Conservation (phyloP, 2,329 filamentous ascomycete species). For the Colletotrichum musicola region DNA sequence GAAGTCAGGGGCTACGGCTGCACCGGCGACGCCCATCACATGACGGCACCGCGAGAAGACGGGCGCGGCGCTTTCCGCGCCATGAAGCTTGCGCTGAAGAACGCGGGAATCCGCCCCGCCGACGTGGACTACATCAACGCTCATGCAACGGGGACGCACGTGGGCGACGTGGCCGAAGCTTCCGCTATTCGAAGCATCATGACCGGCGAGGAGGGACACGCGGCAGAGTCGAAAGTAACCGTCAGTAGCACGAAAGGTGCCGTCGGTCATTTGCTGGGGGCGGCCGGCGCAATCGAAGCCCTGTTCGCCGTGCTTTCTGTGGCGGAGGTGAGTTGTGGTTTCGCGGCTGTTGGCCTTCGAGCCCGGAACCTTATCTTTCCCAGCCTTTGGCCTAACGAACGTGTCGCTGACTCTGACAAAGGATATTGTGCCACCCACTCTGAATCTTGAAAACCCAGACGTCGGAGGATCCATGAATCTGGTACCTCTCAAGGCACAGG, state of each 20-base stretch:
- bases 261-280: slow-evolving; percentile 90
- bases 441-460: slow-evolving; percentile 80
- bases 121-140: slow-evolving; percentile 94
- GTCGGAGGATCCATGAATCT: slow-evolving; percentile 86
- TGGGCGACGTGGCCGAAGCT: slow-evolving; percentile 92
- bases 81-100: slow-evolving; percentile 85
- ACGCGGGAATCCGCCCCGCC: slow-evolving; percentile 76
- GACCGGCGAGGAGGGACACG: slow-evolving; percentile 77
- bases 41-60: slow-evolving; percentile 89
- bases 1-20: slow-evolving; percentile 91
- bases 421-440: slow-evolving; percentile 85
- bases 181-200: slow-evolving; percentile 83
- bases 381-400: slow-evolving; percentile 21
- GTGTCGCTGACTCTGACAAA: slow-evolving; percentile 51
- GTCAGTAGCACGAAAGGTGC: slow-evolving; percentile 96
- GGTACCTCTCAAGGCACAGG: slow-evolving; percentile 78
- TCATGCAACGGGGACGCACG: slow-evolving; percentile 87
- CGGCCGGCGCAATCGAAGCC: slow-evolving; percentile 90
- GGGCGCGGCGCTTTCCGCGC: slow-evolving; percentile 85
- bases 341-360: slow-evolving; percentile 11
- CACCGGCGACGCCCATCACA: slow-evolving; percentile 91
- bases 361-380: slow-evolving; percentile 37
- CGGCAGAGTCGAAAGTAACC: slow-evolving; percentile 74
- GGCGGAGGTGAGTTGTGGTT: slow-evolving; percentile 72
- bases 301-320: slow-evolving; percentile 87